Evolutionary conservation across 208 protist species (phyloP), one percentile per base, ranked within the genome.

Genomic region (Lotmaria passim): DNA sequence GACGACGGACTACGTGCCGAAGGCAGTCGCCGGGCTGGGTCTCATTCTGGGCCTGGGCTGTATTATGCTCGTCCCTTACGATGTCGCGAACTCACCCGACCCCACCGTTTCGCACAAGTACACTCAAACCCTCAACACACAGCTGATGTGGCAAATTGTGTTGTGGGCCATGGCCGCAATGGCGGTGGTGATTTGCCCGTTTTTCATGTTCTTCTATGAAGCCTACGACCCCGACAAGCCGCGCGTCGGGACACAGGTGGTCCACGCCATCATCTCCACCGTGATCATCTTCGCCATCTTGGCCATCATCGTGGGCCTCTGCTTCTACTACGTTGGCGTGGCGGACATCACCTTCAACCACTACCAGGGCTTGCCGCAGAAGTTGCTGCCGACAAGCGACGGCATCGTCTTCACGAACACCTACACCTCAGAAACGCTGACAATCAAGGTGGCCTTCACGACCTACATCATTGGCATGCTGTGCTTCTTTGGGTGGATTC

Each of bases 191-290:
- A 60, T 98, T 10, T 91, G 93, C 36, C 96, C 96, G 31, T 97
- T 98, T 55, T 73, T 85, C 15, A 87, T 97, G 69, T 98, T 97
- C 57, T 98, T 93, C 66, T 98, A 98, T 66, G 93, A 98, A 76
- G 89, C 93, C 26, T 91, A 90, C 38, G 96, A 98, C 65, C 90
- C 91, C 0, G 89, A 96, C 12, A 83, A 92, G 34, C 80, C 87
- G 17, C 64, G 69, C 23, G n/a, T 76, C 0, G 61, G 50, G 3
- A 87, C 78, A 64, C 88, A 93, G 59, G 67, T 85, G 64, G 70
- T 59, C 67, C 94, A 69, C 58, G 78, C 46, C 51, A 60, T 82
- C n/a, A 97, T 98, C 52, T 81, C 75, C 30, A 86, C 93, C 15
- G 67, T 93, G 14, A 56, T 82, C 50, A 70, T 93, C n/a, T 78